Base-by-base conservation (phyloP, 108 stramenopile genomes). In the Stephanodiscus triporus region DNA sequence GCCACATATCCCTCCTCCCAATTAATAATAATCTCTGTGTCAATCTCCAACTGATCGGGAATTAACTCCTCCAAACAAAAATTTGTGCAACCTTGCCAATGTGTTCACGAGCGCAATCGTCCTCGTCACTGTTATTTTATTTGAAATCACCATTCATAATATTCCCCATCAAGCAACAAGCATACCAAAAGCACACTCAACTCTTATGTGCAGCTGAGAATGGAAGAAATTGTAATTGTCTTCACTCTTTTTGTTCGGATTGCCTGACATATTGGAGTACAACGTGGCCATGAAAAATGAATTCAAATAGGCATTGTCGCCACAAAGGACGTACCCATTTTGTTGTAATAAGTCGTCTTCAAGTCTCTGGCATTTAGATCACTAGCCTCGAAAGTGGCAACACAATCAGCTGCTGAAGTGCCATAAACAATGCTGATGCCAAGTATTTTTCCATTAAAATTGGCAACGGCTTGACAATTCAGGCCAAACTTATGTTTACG, bases 171-270 rank as follows among this genome's bases (percentile, higher is more conserved):
- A 53, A n/a, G 56, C 50, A 24, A 72, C 50, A 10, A 66, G 34
- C 58, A 78, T 66, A 14, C 77, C 77, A 78, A 79, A 79, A 9
- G 72, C 63, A 26, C 78, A 59, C 50, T 79, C 78, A 20, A 79
- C 56, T 30, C 22, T 29, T 16, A 76, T 69, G 17, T 54, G 13
- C 10, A 79, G 19, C 65, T 79, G 78, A 19, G 72, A 79, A 58
- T 63, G 76, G 57, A 59, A 72, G 32, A 64, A 81, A 23, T 76
- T 70, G 60, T 75, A 81, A n/a, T 43, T 50, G 36, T 76, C 73
- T 59, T 43, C 40, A 4, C 23, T 49, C 47, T 27, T 48, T 16
- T 66, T 49, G 40, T 60, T 27, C 26, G 29, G 17, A 30, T 58
- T 58, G 57, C 29, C 29, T 42, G 29, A 20, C 32, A 62, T 42